Evolutionary conservation across 805 yeast genomes (phyloP), one percentile per base, ranked within the genome.

Genomic region (Nakazawaea wickerhamii): DNA sequence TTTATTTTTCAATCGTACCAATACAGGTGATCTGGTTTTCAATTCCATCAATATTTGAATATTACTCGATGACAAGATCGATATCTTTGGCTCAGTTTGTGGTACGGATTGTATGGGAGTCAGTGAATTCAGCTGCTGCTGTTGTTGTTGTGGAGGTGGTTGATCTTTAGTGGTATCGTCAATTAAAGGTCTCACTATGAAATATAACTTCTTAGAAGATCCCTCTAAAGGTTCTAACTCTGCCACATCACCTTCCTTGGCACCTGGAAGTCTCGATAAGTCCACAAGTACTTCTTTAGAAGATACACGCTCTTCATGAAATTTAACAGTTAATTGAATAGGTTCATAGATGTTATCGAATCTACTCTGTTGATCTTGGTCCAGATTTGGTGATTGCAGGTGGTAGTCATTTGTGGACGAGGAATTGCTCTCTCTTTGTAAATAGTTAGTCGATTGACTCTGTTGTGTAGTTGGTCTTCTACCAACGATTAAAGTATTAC

Each of bases 201-300:
- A 76, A 46, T 64, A 68, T 3, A 72, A 55, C 43, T 63, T 70
- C 49, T 61, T 70, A 4, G 54, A 43, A 1, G 54, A 45, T 4
- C 61, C 61, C 31, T 57, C 59, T 3, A 73, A 67, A 23, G 80
- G 70, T 48, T 68, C 73, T 34, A 84, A 53, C 57, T 87, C 95
- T 18, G 87, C 90, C 6, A 86, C 61, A 53, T 84, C 86, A 14
- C 95, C 96, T n/a, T 71, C 78, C 41, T 67, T 65, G 1, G 85
- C 75, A 1, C 82, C 84, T 0, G 86, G 83, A 0, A 86, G 49
- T 3, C 76, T 63, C 0, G 65, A 54, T 15, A 79, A 60, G 54
- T 87, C 90, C 1, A 89, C 54, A 36, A 83, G 58, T 2, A 89
- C 84, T 28, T 75, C 77, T 28, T 79, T 80, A 1, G 64, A 33